These are phyloP conservation scores for Rhizomucor miehei DNA, from an alignment of 371 early-diverging fungal genomes.

Conservation along the genomic window DNA sequence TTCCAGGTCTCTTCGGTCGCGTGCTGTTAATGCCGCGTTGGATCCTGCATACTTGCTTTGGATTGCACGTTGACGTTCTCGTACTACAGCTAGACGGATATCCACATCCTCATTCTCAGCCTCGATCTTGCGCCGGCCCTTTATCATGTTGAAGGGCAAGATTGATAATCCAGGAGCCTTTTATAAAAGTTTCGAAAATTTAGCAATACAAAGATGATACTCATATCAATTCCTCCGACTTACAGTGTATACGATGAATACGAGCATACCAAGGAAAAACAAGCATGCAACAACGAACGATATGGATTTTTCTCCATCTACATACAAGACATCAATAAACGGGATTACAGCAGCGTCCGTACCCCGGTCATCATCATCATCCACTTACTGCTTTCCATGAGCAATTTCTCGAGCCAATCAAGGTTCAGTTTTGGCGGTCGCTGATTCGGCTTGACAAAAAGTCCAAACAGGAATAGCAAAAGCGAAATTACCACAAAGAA, in stretches of 20 bases:
- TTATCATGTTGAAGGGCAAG: conserved; percentile 49
- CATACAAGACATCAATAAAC: conserved; percentile 20
- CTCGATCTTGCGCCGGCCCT: conserved; percentile 36
- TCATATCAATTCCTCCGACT: too few species aligned
- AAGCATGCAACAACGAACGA: conserved; percentile 50
- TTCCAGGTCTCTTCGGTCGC: conserved; percentile 44
- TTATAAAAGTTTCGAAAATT: too few species aligned
- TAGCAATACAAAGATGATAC: too few species aligned
- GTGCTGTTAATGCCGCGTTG: conserved; percentile 24
- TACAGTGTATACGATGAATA: conserved; percentile 54
- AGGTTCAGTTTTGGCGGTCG: conserved; percentile 41
- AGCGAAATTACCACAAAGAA: conserved; percentile 52
- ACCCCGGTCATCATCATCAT: background rate
- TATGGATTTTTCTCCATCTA: conserved; percentile 50
- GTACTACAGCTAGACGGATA: conserved; percentile 27
- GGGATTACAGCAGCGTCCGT: background rate
- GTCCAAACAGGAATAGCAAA: conserved; percentile 40
- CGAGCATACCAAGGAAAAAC: conserved; percentile 42
- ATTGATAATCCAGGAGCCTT: conserved; percentile 59
- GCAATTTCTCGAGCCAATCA: conserved; percentile 52
- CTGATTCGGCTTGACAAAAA: conserved; percentile 42
- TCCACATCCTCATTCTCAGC: conserved; percentile 38
- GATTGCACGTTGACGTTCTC: conserved; percentile 43
- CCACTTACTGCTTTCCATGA: conserved; percentile 45
- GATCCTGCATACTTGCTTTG: conserved; percentile 31